Base-by-base conservation (phyloP, 352 stramenopile genomes). In the Phytophthora sp. region DNA sequence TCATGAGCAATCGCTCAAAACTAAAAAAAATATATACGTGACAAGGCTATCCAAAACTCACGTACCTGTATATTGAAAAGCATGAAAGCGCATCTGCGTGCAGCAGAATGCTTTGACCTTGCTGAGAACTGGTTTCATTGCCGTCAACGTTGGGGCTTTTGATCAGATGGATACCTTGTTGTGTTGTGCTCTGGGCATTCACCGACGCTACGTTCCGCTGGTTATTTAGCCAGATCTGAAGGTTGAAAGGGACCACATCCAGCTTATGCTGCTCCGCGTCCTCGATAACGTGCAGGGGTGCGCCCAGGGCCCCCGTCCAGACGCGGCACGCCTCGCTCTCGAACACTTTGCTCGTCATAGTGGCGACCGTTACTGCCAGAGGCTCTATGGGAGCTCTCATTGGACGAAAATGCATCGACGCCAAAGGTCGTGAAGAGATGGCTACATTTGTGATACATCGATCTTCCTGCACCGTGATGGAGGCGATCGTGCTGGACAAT, bases 401-500 rank as follows among this genome's bases (percentile, higher is more conserved):
- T 72, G 63, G 63, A 27, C 24, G 20, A 66, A 61, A 66, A 55
- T 45, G 9, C 1, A 23, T 57, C 11, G 4, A 12, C 54, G 4
- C 42, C 62, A 84, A 84, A 74, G 53, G 74, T 74, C 66, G 68
- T 42, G 23, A 34, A 34, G 10, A 68, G 38, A 72, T 65, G 54
- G 45, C 48, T 76, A 62, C 50, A 64, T 62, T 50, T 52, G 27
- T 62, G 44, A 69, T 70, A 73, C 45, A 52, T 53, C 43, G 37
- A 55, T 55, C 49, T 39, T 54, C 28, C 15, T 38, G 41, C 54
- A 48, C 31, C 2, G 17, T 49, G 11, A 84, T 84, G 70, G 82
- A 92, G 23, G 87, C 84, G 26, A 82, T 97, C 56, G 87, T 97
- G 66, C 57, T 97, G 32, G 90, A 97, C 75, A 92, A 94, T 39